phyloP scores from a whole-genome alignment of 345 rosid species.

The Eucalyptus pauciflora region DNA sequence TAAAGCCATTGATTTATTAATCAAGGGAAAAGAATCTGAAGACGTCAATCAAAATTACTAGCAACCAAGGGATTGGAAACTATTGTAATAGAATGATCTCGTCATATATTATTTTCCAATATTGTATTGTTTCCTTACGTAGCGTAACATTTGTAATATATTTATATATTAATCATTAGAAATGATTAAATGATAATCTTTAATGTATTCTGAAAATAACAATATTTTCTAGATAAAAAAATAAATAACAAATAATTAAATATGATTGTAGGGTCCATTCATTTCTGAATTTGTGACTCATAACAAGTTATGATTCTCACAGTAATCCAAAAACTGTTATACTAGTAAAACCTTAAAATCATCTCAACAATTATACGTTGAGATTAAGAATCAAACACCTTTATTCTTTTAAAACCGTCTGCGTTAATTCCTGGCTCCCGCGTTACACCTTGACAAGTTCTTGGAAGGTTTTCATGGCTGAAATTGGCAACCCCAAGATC shows the following conservation, averaged over 20 bases:
- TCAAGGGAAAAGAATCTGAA: neutral
- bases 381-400: neutral
- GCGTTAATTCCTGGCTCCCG: neutral
- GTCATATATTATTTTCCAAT: neutral
- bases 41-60: neutral
- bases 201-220: too few relatives aligned
- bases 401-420: neutral
- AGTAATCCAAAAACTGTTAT: fast-evolving
- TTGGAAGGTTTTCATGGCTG: neutral
- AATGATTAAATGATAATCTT: too few relatives aligned
- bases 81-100: neutral
- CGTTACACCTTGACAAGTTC: neutral
- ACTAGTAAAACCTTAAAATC: fast-evolving
- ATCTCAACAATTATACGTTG: neutral
- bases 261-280: too few relatives aligned
- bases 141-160: too few relatives aligned
- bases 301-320: fast-evolving
- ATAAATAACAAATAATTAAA: too few relatives aligned
- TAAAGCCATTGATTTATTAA: neutral
- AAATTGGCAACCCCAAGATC: neutral
- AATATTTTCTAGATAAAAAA: too few relatives aligned
- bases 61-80: neutral
- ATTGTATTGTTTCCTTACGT: fast-evolving
- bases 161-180: too few relatives aligned
- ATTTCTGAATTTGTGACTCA: too few relatives aligned